Percentiles rank a stretch among this genome's conserved stretches.
phyloP scores from a whole-genome alignment of 108 stramenopile species.

The Skeletonema menzelii region DNA sequence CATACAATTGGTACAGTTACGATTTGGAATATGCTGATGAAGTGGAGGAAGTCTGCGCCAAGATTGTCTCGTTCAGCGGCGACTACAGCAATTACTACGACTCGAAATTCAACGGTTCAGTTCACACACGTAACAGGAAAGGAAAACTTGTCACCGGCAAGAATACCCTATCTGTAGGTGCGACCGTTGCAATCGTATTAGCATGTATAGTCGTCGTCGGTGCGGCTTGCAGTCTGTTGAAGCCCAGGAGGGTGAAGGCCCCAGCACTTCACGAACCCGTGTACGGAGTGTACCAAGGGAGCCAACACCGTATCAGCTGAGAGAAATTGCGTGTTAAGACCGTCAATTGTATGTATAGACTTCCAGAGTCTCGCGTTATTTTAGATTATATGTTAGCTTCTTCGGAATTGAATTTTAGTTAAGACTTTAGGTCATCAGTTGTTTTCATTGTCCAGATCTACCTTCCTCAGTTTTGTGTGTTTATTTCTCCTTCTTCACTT shows the following conservation, averaged over 20 bases:
- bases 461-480: background rate
- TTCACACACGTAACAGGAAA: background rate
- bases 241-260: background rate
- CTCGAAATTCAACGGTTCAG: background rate
- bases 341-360: background rate
- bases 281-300: background rate
- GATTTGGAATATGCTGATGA: background rate
- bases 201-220: background rate
- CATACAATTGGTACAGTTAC: background rate
- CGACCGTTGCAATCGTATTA: background rate
- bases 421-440: background rate
- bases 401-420: background rate
- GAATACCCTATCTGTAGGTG: background rate
- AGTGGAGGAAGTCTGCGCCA: background rate
- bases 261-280: background rate
- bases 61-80: background rate
- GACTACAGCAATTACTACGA: background rate
- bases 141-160: background rate
- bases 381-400: background rate
- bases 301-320: too few relatives aligned
- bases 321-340: background rate
- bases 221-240: background rate
- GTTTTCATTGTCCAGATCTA: too few relatives aligned
- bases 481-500: conserved; percentile 68
- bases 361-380: background rate